A percentile compares a stretch with the other conserved stretches of the same genome.
phyloP scores from a whole-genome alignment of 2,329 filamentous ascomycete genomes.

The Paradendryphiella salina region DNA sequence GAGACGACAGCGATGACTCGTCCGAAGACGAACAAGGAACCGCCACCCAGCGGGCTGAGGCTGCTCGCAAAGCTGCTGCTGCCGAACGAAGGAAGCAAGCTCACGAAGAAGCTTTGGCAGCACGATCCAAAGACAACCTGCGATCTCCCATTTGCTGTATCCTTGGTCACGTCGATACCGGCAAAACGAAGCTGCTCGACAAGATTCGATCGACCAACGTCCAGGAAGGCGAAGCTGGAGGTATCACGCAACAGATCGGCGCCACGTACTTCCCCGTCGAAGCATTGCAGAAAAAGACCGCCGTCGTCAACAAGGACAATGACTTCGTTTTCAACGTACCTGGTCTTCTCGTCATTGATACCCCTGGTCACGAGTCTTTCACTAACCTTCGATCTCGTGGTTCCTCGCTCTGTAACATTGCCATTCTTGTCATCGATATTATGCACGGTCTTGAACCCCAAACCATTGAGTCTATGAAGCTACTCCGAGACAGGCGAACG shows the following conservation, averaged over 20 bases:
- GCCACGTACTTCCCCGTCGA: slow-evolving; percentile 98
- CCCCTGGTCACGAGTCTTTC: slow-evolving; percentile 99
- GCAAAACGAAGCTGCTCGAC: slow-evolving; percentile 98
- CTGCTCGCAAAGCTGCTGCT: slow-evolving; percentile 82
- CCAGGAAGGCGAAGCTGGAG: slow-evolving; percentile 97
- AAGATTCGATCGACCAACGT: slow-evolving; percentile 99
- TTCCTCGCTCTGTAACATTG: slow-evolving; percentile 98
- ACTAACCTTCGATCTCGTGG: slow-evolving; percentile 95
- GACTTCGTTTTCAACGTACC: slow-evolving; percentile 96
- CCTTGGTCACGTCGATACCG: slow-evolving; percentile 98
- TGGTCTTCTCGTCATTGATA: slow-evolving; percentile 95
- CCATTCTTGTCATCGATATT: slow-evolving; percentile 97
- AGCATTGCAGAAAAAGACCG: slow-evolving; percentile 87
- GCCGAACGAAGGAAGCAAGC: slow-evolving; percentile 86
- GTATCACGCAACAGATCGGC: slow-evolving; percentile 99
- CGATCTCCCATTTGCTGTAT: slow-evolving; percentile 99
- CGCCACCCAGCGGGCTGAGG: slow-evolving; percentile 72
- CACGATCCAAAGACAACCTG: slow-evolving; percentile 89
- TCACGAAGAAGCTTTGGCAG: slow-evolving; percentile 87
- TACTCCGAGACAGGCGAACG: slow-evolving; percentile 90
- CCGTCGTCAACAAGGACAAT: slow-evolving; percentile 87
- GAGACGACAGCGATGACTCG: slow-evolving; percentile 57
- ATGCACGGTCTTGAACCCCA: slow-evolving; percentile 99
- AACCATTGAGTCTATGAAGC: slow-evolving; percentile 93
- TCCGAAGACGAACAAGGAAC: slow-evolving; percentile 73